These are phyloP conservation scores for Phytophthora pinifolia DNA, from an alignment of 352 stramenopile species.

Conservation along the genomic window DNA sequence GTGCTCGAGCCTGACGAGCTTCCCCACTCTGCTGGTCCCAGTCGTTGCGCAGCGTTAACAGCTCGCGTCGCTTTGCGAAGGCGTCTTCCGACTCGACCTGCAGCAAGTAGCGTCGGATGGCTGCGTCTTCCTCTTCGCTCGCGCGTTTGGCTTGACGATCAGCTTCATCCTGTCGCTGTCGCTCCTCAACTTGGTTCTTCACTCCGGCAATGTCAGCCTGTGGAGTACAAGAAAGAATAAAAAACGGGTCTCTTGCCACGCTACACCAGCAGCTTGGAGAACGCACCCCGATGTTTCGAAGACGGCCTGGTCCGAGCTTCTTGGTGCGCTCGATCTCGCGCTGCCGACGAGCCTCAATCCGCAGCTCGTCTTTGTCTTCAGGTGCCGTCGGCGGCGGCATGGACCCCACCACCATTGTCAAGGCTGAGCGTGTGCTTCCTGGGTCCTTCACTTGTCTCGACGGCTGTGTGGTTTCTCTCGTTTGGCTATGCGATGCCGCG, in stretches of 20 bases:
- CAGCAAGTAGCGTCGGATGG: slow-evolving; percentile 75
- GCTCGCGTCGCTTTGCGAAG: slow-evolving; percentile 55
- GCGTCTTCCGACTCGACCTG: slow-evolving; percentile 76
- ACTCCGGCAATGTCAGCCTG: slow-evolving; percentile 75
- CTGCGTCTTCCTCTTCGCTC: slow-evolving; percentile 54
- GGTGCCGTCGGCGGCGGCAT: slow-evolving; percentile 30
- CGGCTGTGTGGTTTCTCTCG: slow-evolving; percentile 18
- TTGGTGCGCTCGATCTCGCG: slow-evolving; percentile 69
- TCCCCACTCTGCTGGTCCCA: slow-evolving; percentile 51
- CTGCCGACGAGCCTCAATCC: slow-evolving; percentile 56
- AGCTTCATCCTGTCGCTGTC: slow-evolving; percentile 45
- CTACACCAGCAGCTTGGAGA: too few species aligned
- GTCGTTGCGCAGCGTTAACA: slow-evolving; percentile 67
- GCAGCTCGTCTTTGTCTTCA: slow-evolving; percentile 44
- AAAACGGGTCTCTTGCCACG: not conserved
- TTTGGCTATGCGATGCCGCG: slow-evolving; percentile 15
- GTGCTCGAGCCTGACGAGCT: slow-evolving; percentile 27
- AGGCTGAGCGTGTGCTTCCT: not conserved
- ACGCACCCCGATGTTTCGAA: slow-evolving; percentile 69
- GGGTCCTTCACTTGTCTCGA: not conserved
- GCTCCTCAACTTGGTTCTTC: slow-evolving; percentile 76
- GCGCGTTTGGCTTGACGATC: slow-evolving; percentile 46
- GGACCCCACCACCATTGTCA: slow-evolving; percentile 25
- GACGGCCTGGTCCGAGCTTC: slow-evolving; percentile 60
- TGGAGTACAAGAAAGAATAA: not conserved